Evolutionary conservation across 345 rosid genomes (phyloP).

Genomic region (Salix exigua): DNA sequence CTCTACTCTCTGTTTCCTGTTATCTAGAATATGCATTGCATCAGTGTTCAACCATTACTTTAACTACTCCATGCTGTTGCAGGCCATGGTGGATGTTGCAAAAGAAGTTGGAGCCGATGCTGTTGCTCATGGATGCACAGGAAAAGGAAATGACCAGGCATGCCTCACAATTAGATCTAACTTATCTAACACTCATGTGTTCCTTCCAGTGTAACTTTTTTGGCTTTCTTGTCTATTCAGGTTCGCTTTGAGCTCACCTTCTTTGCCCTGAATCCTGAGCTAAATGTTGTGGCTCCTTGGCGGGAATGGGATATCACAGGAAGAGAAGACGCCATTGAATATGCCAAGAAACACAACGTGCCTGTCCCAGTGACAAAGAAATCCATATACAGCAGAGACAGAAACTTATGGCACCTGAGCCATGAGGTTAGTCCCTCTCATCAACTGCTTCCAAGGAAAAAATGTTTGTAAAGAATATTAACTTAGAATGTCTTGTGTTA

Average conservation of each 20-base stretch:
- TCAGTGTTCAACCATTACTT: not conserved
- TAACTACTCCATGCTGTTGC: conserved; percentile 5
- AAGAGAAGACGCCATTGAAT: conserved; percentile 93
- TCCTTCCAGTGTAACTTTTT: not conserved
- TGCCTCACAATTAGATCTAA: conserved; percentile 7
- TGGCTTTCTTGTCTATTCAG: conserved; percentile 29
- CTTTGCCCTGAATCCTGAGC: conserved; percentile 86
- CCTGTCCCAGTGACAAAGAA: conserved; percentile 95
- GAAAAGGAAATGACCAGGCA: conserved; percentile 99
- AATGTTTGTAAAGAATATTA: not conserved
- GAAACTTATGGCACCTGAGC: conserved; percentile 94
- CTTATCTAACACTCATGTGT: not conserved
- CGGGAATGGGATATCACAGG: conserved; percentile 96
- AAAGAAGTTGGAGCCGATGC: conserved; percentile 98
- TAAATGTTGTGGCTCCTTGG: conserved; percentile 95
- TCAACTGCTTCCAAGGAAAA: not conserved
- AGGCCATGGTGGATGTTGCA: conserved; percentile 99
- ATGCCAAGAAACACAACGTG: conserved; percentile 87
- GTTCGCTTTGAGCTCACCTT: conserved; percentile 96
- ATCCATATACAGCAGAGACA: conserved; percentile 92
- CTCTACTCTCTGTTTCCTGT: not conserved
- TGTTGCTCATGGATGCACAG: conserved; percentile 95
- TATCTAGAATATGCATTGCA: not conserved
- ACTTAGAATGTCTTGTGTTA: not conserved
- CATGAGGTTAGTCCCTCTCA: conserved; percentile 55